Percentiles rank a stretch among this genome's conserved stretches.
phyloP scores from a whole-genome alignment of 2,329 filamentous ascomycete species.

The Chrysoporthe puriensis region DNA sequence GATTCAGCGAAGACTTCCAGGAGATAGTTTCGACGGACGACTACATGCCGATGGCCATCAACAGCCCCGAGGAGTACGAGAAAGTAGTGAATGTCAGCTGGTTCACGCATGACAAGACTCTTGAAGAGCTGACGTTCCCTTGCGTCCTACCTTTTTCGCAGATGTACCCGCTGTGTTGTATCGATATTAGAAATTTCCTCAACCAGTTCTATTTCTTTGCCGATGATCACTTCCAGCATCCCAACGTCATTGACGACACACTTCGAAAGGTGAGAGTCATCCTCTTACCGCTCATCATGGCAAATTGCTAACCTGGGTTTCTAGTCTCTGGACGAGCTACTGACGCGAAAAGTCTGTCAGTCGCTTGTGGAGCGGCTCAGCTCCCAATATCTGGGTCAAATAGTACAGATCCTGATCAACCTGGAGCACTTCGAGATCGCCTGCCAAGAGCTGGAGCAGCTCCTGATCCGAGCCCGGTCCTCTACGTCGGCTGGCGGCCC shows the following conservation, averaged over 20 bases:
- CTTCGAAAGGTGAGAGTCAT: conserved; percentile 66
- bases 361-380: conserved; percentile 84
- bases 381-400: conserved; percentile 94
- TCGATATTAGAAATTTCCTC: conserved; percentile 95
- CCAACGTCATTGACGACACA: conserved; percentile 87
- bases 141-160: conserved; percentile 97
- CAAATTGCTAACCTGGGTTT: neutral
- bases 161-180: conserved; percentile 98
- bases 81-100: conserved; percentile 96
- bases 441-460: conserved; percentile 83
- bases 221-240: conserved; percentile 92
- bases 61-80: conserved; percentile 86
- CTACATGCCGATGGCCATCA: conserved; percentile 99
- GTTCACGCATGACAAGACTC: conserved; percentile 83
- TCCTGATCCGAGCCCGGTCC: conserved; percentile 83
- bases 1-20: conserved; percentile 95
- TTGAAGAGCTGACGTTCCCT: conserved; percentile 82
- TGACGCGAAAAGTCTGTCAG: conserved; percentile 89
- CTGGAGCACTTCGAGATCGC: conserved; percentile 95
- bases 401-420: conserved; percentile 98
- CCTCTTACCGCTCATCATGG: neutral
- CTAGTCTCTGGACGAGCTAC: conserved; percentile 89
- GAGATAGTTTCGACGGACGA: conserved; percentile 93
- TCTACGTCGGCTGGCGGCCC: conserved; percentile 80
- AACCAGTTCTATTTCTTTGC: conserved; percentile 99